phyloP scores from a whole-genome alignment of 148 eudicot genomes.

The Vaccinium darrowii region DNA sequence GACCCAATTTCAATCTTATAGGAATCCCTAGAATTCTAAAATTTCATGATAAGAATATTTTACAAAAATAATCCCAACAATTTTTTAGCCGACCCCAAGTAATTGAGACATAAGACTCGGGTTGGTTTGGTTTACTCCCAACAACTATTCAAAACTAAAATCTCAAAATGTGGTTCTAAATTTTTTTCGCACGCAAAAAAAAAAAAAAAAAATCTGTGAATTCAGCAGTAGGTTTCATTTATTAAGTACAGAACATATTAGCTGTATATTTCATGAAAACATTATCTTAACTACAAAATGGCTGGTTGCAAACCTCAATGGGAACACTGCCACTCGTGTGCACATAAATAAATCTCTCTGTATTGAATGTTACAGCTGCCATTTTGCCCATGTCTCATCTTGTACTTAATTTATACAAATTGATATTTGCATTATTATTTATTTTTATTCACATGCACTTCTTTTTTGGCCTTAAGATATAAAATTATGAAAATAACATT shows the following conservation, averaged over 20 bases:
- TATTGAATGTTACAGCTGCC: not conserved
- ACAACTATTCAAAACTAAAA: too few relatives aligned
- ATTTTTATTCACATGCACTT: not conserved
- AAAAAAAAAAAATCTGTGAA: not conserved
- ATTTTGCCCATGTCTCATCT: not conserved
- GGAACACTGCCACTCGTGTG: conserved; percentile 1
- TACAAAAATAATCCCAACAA: too few relatives aligned
- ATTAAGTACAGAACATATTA: not conserved
- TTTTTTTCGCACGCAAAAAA: too few relatives aligned
- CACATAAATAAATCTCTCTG: not conserved
- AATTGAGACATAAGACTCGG: too few relatives aligned
- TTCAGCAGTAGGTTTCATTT: not conserved
- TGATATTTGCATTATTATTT: not conserved
- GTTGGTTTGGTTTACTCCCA: too few relatives aligned
- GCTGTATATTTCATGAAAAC: not conserved
- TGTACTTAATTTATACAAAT: not conserved
- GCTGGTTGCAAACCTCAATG: conserved; percentile 2
- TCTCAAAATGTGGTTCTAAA: too few relatives aligned
- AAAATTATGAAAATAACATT: not conserved
- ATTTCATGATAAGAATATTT: too few relatives aligned
- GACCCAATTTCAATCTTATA: not conserved
- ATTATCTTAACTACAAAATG: not conserved
- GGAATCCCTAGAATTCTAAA: not conserved
- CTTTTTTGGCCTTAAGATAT: not conserved
- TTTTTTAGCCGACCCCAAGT: too few relatives aligned